These are phyloP conservation scores for Camellia lanceoleosa DNA, from an alignment of 148 eudicot species.

Conservation along the genomic window DNA sequence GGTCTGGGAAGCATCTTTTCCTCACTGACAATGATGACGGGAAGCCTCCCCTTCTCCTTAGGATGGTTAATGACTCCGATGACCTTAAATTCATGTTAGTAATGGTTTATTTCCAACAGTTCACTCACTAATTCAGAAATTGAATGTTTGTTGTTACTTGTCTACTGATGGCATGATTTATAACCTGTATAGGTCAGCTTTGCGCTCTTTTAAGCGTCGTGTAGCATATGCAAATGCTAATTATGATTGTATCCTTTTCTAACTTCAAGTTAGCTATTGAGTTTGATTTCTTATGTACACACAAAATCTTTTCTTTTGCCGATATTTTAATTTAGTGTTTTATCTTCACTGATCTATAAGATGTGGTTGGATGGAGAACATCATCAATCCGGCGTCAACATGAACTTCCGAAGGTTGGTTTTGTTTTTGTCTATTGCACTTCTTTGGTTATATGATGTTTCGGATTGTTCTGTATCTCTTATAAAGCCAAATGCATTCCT, in stretches of 20 bases:
- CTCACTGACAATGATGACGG: constrained; percentile 72
- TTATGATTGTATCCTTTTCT: constrained; percentile 76
- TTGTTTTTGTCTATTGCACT: constrained; percentile 5
- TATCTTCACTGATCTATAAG: constrained; percentile 47
- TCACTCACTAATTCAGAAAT: neutral
- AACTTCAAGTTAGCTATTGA: neutral
- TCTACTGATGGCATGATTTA: constrained; percentile 17
- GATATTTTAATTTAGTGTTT: constrained; percentile 16
- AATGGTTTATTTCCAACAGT: neutral
- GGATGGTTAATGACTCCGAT: constrained; percentile 76
- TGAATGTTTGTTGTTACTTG: neutral
- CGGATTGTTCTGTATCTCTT: neutral
- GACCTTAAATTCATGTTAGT: constrained; percentile 81
- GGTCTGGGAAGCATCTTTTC: constrained; percentile 93
- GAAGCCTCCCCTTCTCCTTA: constrained; percentile 72
- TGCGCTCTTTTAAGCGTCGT: constrained; percentile 74
- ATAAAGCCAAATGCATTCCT: neutral
- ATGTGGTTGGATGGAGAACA: constrained; percentile 94
- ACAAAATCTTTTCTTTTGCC: neutral
- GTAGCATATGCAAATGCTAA: constrained; percentile 87
- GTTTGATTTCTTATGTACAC: neutral
- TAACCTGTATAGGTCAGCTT: constrained; percentile 63
- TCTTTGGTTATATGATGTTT: constrained; percentile 4
- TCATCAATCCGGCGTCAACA: constrained; percentile 81
- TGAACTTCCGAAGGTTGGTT: constrained; percentile 71